Evolutionary conservation across 1,284 basidiomycete species (phyloP), one percentile per base, ranked within the genome.

Genomic region (Fomitiporia mediterranea): DNA sequence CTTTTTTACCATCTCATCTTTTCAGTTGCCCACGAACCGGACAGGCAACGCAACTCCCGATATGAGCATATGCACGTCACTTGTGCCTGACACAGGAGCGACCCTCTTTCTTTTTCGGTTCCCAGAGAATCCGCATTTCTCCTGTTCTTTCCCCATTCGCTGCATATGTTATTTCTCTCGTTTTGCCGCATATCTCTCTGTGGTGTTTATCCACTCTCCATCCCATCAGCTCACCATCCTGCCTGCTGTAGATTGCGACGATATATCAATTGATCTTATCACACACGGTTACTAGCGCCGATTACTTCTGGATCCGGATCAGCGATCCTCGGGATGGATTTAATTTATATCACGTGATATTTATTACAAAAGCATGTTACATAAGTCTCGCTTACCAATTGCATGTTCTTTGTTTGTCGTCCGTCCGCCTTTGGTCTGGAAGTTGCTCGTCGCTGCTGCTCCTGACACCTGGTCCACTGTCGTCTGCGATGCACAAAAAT

Each of bases 401-500:
- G 19, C n/a, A 9, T 25, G 25, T 13, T 2, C 6, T 46, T 13
- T 46, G 43, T 46, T n/a, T 34, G 32, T 34, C 13, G 2, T 28
- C 27, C 25, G 11, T 15, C 25, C 27, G 19, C 13, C 25, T 28
- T 11, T 21, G 9, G 21, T 46, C 42, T 23, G 25, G 23, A 25
- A 23, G 27, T 46, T 15, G 44, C 4, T 43, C 17, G 42, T 43
- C 42, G 42, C 21, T n/a, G n/a, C n/a, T n/a, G n/a, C n/a, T n/a
- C n/a, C n/a, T n/a, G n/a, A n/a, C n/a, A n/a, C n/a, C n/a, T n/a
- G n/a, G n/a, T n/a, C 32, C 8, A 21, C 13, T 21, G 21, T 40
- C 34, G 2, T 38, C 19, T n/a, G 39, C 53, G 44, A 85, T 89
- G 87, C 84, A 89, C 73, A 89, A 89, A 73, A 89, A 89, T 68